Evolutionary conservation across 2,329 filamentous ascomycete genomes (phyloP).

Genomic region (Cladobotryum protrusum): DNA sequence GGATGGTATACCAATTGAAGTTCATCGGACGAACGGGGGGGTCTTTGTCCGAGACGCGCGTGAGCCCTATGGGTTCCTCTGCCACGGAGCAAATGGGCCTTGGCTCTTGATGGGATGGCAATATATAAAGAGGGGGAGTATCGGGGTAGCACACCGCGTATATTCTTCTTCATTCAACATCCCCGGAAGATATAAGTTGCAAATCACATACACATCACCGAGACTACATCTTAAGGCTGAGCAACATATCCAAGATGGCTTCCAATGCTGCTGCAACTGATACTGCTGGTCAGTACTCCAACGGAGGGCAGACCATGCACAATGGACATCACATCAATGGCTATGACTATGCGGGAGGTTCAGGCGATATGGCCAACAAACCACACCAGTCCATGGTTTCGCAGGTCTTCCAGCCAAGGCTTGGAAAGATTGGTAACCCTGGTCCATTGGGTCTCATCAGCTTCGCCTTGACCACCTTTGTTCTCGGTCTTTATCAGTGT

Average conservation of each 20-base stretch:
- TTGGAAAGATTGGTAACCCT: conserved; percentile 50
- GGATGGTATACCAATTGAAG: too few relatives aligned
- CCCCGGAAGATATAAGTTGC: too few relatives aligned
- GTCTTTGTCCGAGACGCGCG: too few relatives aligned
- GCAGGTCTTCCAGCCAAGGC: conserved; percentile 27
- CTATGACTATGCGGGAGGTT: conserved; percentile 4
- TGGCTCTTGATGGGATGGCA: too few relatives aligned
- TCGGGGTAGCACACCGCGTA: too few relatives aligned
- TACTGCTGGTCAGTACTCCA: conserved; percentile 5
- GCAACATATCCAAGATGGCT: conserved; percentile 7
- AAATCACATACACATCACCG: neutral
- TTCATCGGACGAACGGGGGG: too few relatives aligned
- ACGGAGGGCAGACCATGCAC: neutral
- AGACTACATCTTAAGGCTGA: neutral
- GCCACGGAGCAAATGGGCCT: too few relatives aligned
- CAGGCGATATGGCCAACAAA: conserved; percentile 9
- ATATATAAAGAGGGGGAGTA: too few relatives aligned
- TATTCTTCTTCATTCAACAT: too few relatives aligned
- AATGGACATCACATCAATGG: conserved; percentile 4
- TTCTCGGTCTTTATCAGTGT: conserved; percentile 44
- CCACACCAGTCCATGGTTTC: conserved; percentile 30
- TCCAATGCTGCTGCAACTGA: conserved; percentile 2
- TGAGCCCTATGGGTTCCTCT: too few relatives aligned
- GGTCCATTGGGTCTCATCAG: conserved; percentile 54
- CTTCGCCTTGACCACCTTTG: conserved; percentile 61